A percentile compares a stretch with the other conserved stretches of the same genome.
Evolutionary conservation across 805 yeast genomes (phyloP).

Genomic region (Kazachstania africana): DNA sequence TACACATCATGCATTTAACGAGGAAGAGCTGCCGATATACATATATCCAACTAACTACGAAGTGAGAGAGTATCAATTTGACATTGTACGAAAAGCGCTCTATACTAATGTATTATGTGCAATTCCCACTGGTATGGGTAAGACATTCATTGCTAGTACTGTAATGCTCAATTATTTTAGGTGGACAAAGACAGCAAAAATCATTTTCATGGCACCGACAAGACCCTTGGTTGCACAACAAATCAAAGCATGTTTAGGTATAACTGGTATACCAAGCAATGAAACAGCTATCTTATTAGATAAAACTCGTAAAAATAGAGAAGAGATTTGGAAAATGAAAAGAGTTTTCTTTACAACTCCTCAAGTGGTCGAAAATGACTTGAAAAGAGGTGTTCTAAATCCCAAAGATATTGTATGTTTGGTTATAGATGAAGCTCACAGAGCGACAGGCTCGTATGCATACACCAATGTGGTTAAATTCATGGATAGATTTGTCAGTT

Average conservation of each 20-base stretch:
- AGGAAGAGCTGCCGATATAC: constrained; percentile 33
- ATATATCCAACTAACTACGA: constrained; percentile 81
- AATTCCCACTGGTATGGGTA: constrained; percentile 94
- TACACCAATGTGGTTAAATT: constrained; percentile 73
- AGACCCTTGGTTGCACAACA: constrained; percentile 94
- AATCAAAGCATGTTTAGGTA: constrained; percentile 79
- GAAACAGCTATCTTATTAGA: constrained; percentile 73
- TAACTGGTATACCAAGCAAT: constrained; percentile 68
- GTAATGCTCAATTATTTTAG: constrained; percentile 82
- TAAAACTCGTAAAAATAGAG: constrained; percentile 46
- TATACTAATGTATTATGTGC: constrained; percentile 73
- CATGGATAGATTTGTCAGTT: constrained; percentile 47
- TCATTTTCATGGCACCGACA: constrained; percentile 94
- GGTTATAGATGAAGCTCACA: constrained; percentile 91
- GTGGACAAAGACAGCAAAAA: constrained; percentile 73
- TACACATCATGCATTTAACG: constrained; percentile 41
- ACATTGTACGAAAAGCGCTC: constrained; percentile 63
- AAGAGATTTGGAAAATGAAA: constrained; percentile 63
- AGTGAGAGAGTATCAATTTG: constrained; percentile 78
- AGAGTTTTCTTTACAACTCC: constrained; percentile 91
- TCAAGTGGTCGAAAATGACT: constrained; percentile 87
- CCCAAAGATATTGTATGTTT: constrained; percentile 66
- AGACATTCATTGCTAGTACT: constrained; percentile 89
- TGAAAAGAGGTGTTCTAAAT: constrained; percentile 58
- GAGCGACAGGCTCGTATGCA: constrained; percentile 84